These are phyloP conservation scores for Globisporangium radiosum DNA, from an alignment of 352 stramenopile genomes.

Conservation along the genomic window DNA sequence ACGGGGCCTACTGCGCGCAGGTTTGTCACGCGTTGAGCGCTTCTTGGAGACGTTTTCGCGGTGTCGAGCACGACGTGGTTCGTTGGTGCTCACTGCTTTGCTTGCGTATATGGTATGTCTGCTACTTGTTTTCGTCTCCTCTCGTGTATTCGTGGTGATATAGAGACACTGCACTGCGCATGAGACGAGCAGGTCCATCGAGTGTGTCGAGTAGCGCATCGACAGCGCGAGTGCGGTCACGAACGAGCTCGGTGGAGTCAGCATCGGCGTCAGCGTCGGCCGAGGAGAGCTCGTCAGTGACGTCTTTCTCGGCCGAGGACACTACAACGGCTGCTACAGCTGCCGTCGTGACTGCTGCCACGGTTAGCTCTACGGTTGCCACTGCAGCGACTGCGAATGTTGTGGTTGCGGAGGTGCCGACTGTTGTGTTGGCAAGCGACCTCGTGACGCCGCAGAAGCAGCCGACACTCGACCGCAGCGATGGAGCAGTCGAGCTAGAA, in stretches of 20 bases:
- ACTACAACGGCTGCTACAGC: neutral
- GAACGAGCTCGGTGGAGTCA: neutral
- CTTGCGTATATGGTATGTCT: neutral
- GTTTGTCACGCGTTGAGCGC: neutral
- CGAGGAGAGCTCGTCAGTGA: neutral
- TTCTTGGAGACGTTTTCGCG: neutral
- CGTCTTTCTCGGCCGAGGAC: constrained; percentile 5
- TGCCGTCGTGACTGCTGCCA: neutral
- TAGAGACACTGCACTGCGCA: neutral
- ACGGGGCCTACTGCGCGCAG: neutral
- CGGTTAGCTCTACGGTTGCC: neutral
- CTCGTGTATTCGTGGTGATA: neutral
- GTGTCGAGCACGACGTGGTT: neutral
- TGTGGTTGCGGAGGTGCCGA: neutral
- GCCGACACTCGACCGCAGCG: neutral
- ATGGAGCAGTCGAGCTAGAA: neutral
- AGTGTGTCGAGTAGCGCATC: neutral
- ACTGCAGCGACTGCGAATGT: neutral
- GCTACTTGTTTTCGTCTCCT: neutral
- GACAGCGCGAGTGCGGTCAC: neutral
- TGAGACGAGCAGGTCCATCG: neutral
- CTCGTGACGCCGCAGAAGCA: neutral
- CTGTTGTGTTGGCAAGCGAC: neutral
- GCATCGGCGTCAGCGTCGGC: constrained; percentile 1
- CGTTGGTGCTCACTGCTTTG: constrained; percentile 1